Base-by-base conservation (phyloP, 371 early-diverging fungal species). In the Syncephalis fuscata region DNA sequence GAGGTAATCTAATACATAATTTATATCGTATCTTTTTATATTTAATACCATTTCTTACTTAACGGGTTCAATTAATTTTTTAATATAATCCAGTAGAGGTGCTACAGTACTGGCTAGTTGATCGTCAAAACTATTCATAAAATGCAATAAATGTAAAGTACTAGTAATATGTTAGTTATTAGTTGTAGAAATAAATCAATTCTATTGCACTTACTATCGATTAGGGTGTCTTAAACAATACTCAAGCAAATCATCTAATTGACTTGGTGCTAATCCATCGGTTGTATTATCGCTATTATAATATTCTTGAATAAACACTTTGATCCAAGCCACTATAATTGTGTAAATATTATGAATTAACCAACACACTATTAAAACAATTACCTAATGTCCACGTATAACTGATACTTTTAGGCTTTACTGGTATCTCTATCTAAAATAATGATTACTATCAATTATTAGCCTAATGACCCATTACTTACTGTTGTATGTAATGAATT, bases 301-400 rank as follows among this genome's bases (percentile, higher is more conserved):
- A 22, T 50, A 54, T 36, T 65, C 54, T 16, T 48, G 36, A 1
- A 64, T 53, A 39, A 70, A 58, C 32, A 58, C 41, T 25, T 60
- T 61, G 15, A 70, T 24, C 64, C 66, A 70, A 32, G 61, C 65
- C 11, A 60, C 64, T 63, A 60, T 20, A 24, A 15, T 11, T 23
- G 21, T 9, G 10, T 16, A 8, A 14, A 38, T 48, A 7, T 45
- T 0, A 10, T 40, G 14, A 41, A 21, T 39, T 19, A 9, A 17
- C 1, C 3, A 36, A 5, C 15, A 17, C 16, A 39, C 2, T 19
- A 39, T 24, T 10, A 39, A 1, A 1, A 1, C 7, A 48, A 49
- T 51, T 63, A 69, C 70, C 55, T 5, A 67, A 36, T 2, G 64
- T 67, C 10, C 62, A 27, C 25, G 67, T 39, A 48, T 70, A 67